Evolutionary conservation across 208 protist genomes (phyloP), one percentile per base, ranked within the genome.

Genomic region (Strigomonas galati): DNA sequence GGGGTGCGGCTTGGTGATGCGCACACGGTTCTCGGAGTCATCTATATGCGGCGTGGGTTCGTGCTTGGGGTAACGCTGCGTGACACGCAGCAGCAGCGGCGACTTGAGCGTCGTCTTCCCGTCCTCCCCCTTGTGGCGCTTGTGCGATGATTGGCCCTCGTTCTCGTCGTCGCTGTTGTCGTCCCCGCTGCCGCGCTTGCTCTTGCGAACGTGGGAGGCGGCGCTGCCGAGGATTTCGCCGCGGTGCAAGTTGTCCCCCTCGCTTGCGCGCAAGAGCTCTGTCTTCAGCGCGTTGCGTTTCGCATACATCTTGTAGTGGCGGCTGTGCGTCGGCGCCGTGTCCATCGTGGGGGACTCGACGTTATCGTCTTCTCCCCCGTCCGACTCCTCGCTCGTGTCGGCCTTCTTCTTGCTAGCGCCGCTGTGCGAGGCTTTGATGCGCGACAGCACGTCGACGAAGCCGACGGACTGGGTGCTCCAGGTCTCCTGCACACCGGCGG

Each of bases 401-500:
- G 51, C 9, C 30, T 60, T 60, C 26, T 60, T 60, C 24, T 10
- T 55, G 51, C 23, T 6, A 14, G 37, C 6, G 27, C 32, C 53
- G 17, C 35, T 10, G 32, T 58, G 53, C 15, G 4, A 68, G 53
- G 74, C 69, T 48, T 67, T 91, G 46, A 95, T 93, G 43, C 86
- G 79, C 17, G 71, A 67, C 7, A 95, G 79, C 28, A 95, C 87
- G 64, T 95, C 89, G 1, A 84, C 89, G 66, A 95, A 95, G 61
- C 84, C 86, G 0, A 95, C 82, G 0, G 89, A 93, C 78, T 95
- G 89, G 30, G 84, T 81, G 40, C 80, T 91, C 87, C 89, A 95
- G 52, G 83, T 85, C 21, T 95, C 79, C 58, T 89, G 79, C 35
- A 95, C 89, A 24, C 77, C 79, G 10, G 81, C 87, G 40, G 80